Percentiles rank a stretch among this genome's conserved stretches.
Evolutionary conservation across 2,329 filamentous ascomycete species (phyloP).

Genomic region (Penicillium freii): DNA sequence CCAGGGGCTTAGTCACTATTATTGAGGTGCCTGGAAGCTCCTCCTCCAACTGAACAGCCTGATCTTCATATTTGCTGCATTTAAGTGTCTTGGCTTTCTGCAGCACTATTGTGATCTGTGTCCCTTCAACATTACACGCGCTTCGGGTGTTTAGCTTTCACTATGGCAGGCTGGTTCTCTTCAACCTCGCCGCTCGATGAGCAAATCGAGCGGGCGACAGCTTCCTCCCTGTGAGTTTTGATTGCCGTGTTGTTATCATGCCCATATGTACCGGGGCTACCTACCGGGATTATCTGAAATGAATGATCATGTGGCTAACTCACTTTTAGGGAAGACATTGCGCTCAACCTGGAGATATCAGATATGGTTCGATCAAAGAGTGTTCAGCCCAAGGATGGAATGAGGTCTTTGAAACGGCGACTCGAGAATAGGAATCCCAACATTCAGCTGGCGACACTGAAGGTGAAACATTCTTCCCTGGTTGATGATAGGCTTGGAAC

Average conservation of each 20-base stretch:
- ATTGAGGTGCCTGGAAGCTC: conserved; percentile 21
- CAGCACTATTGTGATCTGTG: conserved; percentile 35
- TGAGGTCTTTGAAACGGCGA: conserved; percentile 90
- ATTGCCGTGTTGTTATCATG: conserved; percentile 10
- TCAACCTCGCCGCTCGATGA: conserved; percentile 92
- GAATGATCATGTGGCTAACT: conserved; percentile 9
- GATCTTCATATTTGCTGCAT: conserved; percentile 8
- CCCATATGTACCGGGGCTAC: not conserved
- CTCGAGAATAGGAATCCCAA: conserved; percentile 98
- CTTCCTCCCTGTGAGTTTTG: conserved; percentile 76
- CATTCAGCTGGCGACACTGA: conserved; percentile 89
- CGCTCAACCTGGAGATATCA: conserved; percentile 95
- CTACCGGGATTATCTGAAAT: not conserved
- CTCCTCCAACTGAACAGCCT: conserved; percentile 18
- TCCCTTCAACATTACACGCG: not conserved
- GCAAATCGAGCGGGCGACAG: conserved; percentile 92
- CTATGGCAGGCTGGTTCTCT: conserved; percentile 96
- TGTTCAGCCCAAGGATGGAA: conserved; percentile 94
- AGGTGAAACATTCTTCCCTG: conserved; percentile 68
- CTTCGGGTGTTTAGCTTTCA: conserved; percentile 39
- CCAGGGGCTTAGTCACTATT: conserved; percentile 30
- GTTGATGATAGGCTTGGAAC: conserved; percentile 60
- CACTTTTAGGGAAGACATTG: conserved; percentile 77
- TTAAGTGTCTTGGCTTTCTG: conserved; percentile 10
- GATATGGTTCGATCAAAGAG: conserved; percentile 97